Percentiles rank a stretch among this genome's conserved stretches.
phyloP scores from a whole-genome alignment of 345 rosid genomes.

The Gossypium rotundifolium region DNA sequence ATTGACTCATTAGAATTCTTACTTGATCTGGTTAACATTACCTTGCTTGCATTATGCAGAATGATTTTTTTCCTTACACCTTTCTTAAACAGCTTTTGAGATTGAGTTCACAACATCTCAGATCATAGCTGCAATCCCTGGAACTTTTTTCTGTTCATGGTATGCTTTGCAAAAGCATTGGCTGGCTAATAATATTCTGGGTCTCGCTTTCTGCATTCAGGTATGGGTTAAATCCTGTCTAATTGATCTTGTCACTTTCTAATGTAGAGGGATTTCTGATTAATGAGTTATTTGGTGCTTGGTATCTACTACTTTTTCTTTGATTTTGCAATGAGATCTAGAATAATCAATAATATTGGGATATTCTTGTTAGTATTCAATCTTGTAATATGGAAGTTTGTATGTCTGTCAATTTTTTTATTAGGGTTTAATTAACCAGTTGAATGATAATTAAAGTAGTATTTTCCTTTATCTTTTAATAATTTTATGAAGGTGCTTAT shows the following conservation, averaged over 20 bases:
- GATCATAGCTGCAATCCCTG: slow-evolving; percentile 89
- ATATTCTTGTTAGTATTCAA: not conserved
- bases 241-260: not conserved
- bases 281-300: slow-evolving; percentile 8
- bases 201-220: slow-evolving; percentile 98
- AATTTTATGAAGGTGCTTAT: not conserved
- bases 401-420: not conserved
- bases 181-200: slow-evolving; percentile 93
- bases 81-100: slow-evolving; percentile 81
- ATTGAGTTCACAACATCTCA: slow-evolving; percentile 94
- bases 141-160: slow-evolving; percentile 97
- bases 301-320: not conserved
- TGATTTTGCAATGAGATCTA: not conserved
- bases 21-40: slow-evolving; percentile 29
- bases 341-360: not conserved
- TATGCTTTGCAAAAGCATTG: slow-evolving; percentile 95
- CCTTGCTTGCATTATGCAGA: slow-evolving; percentile 36
- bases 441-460: not conserved
- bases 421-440: not conserved
- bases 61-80: slow-evolving; percentile 29
- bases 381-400: not conserved
- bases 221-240: slow-evolving; percentile 31
- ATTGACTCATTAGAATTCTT: slow-evolving; percentile 6
- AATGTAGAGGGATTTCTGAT: not conserved
- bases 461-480: not conserved